phyloP scores from a whole-genome alignment of 106 monocot genomes.

The Dioscorea alata region DNA sequence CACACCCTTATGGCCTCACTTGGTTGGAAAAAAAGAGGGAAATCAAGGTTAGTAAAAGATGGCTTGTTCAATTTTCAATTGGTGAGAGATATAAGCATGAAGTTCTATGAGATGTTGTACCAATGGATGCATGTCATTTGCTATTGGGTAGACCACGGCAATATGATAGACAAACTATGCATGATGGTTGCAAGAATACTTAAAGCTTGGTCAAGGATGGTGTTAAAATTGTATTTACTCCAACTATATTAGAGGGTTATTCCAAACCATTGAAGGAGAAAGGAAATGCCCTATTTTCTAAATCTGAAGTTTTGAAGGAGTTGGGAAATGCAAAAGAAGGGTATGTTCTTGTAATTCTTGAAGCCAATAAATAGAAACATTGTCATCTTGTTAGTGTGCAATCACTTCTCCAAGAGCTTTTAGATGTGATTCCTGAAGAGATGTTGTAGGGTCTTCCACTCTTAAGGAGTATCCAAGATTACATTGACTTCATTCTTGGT shows the following conservation, averaged over 20 bases:
- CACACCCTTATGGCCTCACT: background rate
- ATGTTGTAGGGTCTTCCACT: background rate
- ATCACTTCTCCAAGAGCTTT: background rate
- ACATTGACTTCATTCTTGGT: background rate
- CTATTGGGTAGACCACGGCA: no score
- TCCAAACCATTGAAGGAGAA: background rate
- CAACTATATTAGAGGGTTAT: no score
- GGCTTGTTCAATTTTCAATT: no score
- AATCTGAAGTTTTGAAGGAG: background rate
- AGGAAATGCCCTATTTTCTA: background rate
- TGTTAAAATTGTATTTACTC: no score
- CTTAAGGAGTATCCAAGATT: background rate
- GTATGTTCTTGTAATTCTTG: no score
- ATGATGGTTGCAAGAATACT: conserved; percentile 10
- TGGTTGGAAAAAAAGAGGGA: background rate
- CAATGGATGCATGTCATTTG: no score
- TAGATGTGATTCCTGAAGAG: background rate
- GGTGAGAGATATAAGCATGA: no score
- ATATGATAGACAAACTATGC: no score
- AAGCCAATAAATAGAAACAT: no score
- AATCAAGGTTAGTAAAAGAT: background rate
- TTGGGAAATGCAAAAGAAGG: background rate
- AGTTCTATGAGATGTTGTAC: no score
- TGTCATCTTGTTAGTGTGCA: background rate
- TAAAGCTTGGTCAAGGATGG: no score